These are phyloP conservation scores for Claviceps sp. DNA, from an alignment of 2,329 filamentous ascomycete genomes.

Conservation along the genomic window DNA sequence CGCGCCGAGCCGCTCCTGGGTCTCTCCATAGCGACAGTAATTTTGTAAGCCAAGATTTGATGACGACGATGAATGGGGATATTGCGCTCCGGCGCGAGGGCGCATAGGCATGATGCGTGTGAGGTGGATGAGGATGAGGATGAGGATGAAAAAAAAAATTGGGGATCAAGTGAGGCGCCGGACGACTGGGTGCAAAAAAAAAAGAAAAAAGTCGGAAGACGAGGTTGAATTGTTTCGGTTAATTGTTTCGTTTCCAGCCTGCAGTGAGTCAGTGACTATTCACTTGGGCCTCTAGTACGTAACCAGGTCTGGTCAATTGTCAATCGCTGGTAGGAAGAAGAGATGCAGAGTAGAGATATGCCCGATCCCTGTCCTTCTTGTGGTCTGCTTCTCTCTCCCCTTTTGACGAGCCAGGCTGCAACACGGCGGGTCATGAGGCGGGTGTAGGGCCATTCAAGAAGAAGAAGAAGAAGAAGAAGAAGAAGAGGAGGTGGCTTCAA, in stretches of 20 bases:
- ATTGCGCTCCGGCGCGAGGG: slow-evolving; percentile 17
- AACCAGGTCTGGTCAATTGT: no score
- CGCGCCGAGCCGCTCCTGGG: slow-evolving; percentile 35
- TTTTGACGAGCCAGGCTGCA: neutral
- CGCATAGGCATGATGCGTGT: slow-evolving; percentile 19
- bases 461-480: no score
- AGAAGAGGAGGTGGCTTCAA: no score
- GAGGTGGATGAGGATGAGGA: neutral
- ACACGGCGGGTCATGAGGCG: neutral
- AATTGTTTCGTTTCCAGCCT: no score
- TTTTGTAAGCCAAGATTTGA: slow-evolving; percentile 12
- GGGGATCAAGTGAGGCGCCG: neutral
- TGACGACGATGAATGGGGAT: slow-evolving; percentile 10
- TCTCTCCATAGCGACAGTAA: slow-evolving; percentile 33
- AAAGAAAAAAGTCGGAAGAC: no score
- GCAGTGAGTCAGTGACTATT: no score
- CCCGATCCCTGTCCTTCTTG: no score
- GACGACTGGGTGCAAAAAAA: neutral
- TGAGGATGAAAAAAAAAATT: neutral
- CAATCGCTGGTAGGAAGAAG: no score
- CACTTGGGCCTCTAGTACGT: no score
- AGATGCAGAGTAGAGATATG: neutral
- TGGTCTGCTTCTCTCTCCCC: neutral
- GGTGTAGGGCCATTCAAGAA: neutral
- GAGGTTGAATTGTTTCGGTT: no score